Evolutionary conservation across 2,329 filamentous ascomycete species (phyloP).

Genomic region (Penicillium sp.): DNA sequence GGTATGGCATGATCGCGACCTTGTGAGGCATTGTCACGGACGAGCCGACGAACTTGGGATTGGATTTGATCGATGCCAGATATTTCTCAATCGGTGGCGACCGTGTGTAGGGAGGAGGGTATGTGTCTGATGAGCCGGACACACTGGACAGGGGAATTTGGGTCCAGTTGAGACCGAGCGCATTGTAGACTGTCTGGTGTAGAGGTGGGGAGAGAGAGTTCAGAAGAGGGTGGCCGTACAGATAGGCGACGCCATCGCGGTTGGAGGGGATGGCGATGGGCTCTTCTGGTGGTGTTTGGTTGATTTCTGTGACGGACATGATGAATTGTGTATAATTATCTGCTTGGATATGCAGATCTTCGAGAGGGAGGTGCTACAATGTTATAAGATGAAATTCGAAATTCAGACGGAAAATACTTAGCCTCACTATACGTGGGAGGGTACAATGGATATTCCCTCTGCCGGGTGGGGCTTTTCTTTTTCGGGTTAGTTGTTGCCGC

Average conservation of each 20-base stretch:
- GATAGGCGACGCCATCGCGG: constrained; percentile 53
- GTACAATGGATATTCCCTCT: not conserved
- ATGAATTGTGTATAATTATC: constrained; percentile 6
- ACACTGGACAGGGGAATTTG: constrained; percentile 49
- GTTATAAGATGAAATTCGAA: constrained; percentile 4
- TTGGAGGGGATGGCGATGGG: constrained; percentile 35
- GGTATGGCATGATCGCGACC: constrained; percentile 69
- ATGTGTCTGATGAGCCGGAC: constrained; percentile 29
- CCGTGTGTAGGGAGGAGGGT: constrained; percentile 36
- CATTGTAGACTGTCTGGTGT: constrained; percentile 55
- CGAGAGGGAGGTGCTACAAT: not conserved
- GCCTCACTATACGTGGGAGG: not conserved
- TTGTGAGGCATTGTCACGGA: constrained; percentile 85
- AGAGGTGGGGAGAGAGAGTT: constrained; percentile 58
- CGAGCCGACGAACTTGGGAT: constrained; percentile 56
- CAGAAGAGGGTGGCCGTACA: constrained; percentile 57
- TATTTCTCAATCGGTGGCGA: constrained; percentile 39
- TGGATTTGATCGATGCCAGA: constrained; percentile 36
- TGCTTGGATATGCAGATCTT: not conserved
- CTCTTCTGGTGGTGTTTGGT: constrained; percentile 28
- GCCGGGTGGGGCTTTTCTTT: not conserved
- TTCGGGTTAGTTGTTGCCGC: not conserved
- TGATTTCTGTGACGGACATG: constrained; percentile 24
- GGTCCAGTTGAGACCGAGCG: constrained; percentile 53
- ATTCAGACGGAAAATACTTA: constrained; percentile 1